phyloP scores from a whole-genome alignment of 164 flowering plant species.

The Macadamia integrifolia region DNA sequence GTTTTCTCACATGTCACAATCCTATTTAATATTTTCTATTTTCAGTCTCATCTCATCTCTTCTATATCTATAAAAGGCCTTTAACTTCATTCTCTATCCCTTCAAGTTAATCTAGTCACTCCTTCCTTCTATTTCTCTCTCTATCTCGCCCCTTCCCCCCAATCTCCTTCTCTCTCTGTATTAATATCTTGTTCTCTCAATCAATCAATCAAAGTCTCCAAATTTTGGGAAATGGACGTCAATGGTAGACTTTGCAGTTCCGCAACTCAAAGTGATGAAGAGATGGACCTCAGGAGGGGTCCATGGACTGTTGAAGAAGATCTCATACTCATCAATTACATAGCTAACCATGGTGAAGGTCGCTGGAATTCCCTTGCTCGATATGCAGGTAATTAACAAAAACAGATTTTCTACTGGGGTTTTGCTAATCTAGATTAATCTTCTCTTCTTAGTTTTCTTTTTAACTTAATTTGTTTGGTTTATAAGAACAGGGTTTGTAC shows the following conservation, averaged over 20 bases:
- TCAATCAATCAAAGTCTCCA: slow-evolving; percentile 13
- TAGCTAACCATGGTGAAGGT: slow-evolving; percentile 60
- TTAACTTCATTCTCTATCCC: slow-evolving; percentile 16
- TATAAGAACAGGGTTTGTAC: too few relatives aligned
- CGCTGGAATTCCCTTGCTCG: slow-evolving; percentile 72
- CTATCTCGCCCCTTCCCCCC: neutral
- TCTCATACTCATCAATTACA: slow-evolving; percentile 48
- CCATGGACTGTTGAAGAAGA: slow-evolving; percentile 85
- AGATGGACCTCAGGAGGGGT: slow-evolving; percentile 52
- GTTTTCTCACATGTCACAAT: too few relatives aligned
- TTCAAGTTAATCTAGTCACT: slow-evolving; percentile 13
- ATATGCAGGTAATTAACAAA: slow-evolving; percentile 37
- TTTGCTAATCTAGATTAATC: too few relatives aligned
- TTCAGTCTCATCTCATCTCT: neutral
- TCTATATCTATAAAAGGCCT: slow-evolving; percentile 16
- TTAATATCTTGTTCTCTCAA: neutral
- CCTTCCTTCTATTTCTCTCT: slow-evolving; percentile 13
- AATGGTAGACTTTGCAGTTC: slow-evolving; percentile 12
- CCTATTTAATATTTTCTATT: too few relatives aligned
- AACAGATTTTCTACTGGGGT: too few relatives aligned
- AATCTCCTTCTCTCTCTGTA: slow-evolving; percentile 5
- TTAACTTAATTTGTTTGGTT: too few relatives aligned
- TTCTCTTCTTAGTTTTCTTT: too few relatives aligned
- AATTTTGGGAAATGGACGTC: slow-evolving; percentile 19
- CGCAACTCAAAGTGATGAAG: slow-evolving; percentile 23